Evolutionary conservation across 2,329 filamentous ascomycete genomes (phyloP), one percentile per base, ranked within the genome.

Genomic region (Ramularia endophylla): DNA sequence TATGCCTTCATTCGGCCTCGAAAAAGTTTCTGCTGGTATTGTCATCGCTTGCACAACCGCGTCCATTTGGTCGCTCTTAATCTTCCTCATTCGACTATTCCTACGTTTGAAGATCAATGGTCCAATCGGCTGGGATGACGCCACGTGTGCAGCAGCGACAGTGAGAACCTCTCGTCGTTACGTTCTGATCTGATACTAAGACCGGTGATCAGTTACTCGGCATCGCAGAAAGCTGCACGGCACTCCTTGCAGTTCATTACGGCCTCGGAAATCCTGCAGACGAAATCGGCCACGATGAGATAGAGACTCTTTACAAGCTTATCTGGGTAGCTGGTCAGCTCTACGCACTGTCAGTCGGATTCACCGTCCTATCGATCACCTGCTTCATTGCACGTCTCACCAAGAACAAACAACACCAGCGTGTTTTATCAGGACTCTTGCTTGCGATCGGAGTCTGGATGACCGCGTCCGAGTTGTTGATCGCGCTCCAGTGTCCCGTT

Each of bases 61-160:
- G n/a, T 40, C 51, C 20, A 36, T 51, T 31, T 59, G 49, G 51
- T 48, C 54, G 1, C 31, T 50, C 12, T 38, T 56, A 16, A 47
- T 52, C 18, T 54, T 54, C 32, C n/a, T 41, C 7, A 51, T 59
- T 29, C 55, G 58, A 5, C 15, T 54, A 2, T 58, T 56, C 47
- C 48, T 59, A 8, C 52, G 58, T 9, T 18, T 48, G 3, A 53
- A 47, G 37, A 48, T 60, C 48, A 59, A 57, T 22, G 57, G 56
- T 1, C 58, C 58, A 0, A 48, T 58, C 11, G 53, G 56, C 8
- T 51, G 41, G 30, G 58, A 60, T 25, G 56, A 60, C 38, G 41
- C 36, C 20, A 43, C 52, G 4, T 60, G 58, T 42, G 36, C 40
- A 8, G 36, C 44, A 1, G 55, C 55, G 11, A 60, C 56, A 1